phyloP scores from a whole-genome alignment of 2,329 filamentous ascomycete genomes.

The Graphium sp. region DNA sequence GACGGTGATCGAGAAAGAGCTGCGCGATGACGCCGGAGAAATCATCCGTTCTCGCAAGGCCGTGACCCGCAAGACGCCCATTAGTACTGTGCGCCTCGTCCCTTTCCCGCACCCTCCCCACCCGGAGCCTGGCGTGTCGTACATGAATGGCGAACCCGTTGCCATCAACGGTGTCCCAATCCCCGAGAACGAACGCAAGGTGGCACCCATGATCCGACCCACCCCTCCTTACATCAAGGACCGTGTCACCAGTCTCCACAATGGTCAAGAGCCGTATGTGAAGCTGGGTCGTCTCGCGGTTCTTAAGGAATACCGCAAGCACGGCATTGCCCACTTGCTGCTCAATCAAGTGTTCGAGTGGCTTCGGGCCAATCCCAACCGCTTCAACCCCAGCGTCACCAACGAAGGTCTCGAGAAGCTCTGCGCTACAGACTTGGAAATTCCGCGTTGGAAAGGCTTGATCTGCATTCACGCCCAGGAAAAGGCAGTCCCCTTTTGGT shows the following conservation, averaged over 20 bases:
- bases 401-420: slow-evolving; percentile 25
- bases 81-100: slow-evolving; percentile 65
- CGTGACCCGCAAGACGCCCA: slow-evolving; percentile 27
- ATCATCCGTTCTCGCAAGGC: slow-evolving; percentile 23
- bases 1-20: slow-evolving; percentile 21
- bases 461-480: slow-evolving; percentile 68
- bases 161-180: slow-evolving; percentile 9
- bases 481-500: slow-evolving; percentile 47
- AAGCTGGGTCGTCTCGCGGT: slow-evolving; percentile 71
- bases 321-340: slow-evolving; percentile 46
- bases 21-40: slow-evolving; percentile 23
- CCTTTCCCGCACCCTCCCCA: slow-evolving; percentile 63
- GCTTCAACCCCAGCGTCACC: slow-evolving; percentile 31
- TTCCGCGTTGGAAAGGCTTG: slow-evolving; percentile 55
- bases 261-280: slow-evolving; percentile 57
- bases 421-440: slow-evolving; percentile 17
- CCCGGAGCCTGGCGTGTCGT: slow-evolving; percentile 30
- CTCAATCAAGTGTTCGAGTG: slow-evolving; percentile 54
- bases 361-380: slow-evolving; percentile 41
- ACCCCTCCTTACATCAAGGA: slow-evolving; percentile 14
- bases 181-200: slow-evolving; percentile 8
- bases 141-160: slow-evolving; percentile 24
- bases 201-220: slow-evolving; percentile 7
- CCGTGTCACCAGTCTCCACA: slow-evolving; percentile 31
- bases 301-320: slow-evolving; percentile 44